Base-by-base conservation (phyloP, 2,329 filamentous ascomycete species). In the Aspergillus sp. region DNA sequence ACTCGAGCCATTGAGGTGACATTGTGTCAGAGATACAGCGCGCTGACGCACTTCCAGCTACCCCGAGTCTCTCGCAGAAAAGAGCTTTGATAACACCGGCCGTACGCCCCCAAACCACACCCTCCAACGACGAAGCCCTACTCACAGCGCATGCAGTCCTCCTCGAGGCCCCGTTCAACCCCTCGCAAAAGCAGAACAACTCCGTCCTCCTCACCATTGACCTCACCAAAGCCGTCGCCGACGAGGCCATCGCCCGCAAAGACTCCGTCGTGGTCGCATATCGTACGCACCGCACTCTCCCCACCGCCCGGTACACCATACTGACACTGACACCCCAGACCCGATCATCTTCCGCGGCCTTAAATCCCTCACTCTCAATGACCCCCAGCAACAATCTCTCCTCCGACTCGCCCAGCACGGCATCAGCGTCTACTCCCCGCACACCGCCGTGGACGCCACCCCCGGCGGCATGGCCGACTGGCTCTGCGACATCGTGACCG, bases 1-100 rank as follows among this genome's bases (percentile, higher is more conserved):
- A 5, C 21, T 45, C 49, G 25, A 29, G 9, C 7, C 25, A 29
- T 7, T 29, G 25, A 10, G 11, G 25, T 10, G 25, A 29, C 25
- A 29, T 10, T 29, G 25, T 10, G 9, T 29, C 25, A 29, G 7
- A 29, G 25, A 29, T 29, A 29, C 25, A 29, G 25, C 25, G 9
- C 14, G 23, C 49, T 58, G 29, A 55, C 44, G 14, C 4, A 19
- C 43, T 29, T 38, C 52, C 58, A 94, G 91, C 54, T 99, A 96
- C 69, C 94, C 94, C 0, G 90, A 95, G 68, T 85, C 85, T 55
- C 79, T 97, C 40, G 94, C 94, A 9, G 94, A 97, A 68, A 87
- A 87, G 62, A 86, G 88, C 59, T 99, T 92, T 82, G 94, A 99
- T 71, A 99, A 99, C 67, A 96, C 95, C n/a, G 94, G 94, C 50